Percentiles rank a stretch among this genome's conserved stretches.
Conservation (phyloP, 2,329 filamentous ascomycete genomes). For the Penicillium sp. region DNA sequence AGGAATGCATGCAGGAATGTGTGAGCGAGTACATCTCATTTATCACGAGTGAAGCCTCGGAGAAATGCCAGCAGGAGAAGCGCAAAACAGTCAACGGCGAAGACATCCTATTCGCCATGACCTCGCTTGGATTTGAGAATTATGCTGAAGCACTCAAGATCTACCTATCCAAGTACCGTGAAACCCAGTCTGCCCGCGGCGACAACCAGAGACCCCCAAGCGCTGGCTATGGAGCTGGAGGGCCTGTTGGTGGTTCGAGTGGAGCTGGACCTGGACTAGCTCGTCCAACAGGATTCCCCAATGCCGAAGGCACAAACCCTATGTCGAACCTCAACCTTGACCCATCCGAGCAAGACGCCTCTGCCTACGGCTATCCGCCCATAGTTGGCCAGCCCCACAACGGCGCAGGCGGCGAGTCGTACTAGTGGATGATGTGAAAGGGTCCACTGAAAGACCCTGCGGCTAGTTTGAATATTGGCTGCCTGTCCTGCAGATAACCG, state of each 20-base stretch:
- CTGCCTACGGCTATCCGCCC: conserved; percentile 46
- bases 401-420: conserved; percentile 46
- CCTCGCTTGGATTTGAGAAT: conserved; percentile 96
- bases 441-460: neutral
- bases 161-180: conserved; percentile 94
- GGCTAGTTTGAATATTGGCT: neutral
- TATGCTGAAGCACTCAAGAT: conserved; percentile 98
- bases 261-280: conserved; percentile 20
- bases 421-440: conserved; percentile 24
- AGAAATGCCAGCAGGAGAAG: conserved; percentile 99
- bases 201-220: conserved; percentile 59
- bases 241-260: conserved; percentile 34
- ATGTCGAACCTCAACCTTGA: conserved; percentile 46
- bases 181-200: conserved; percentile 78
- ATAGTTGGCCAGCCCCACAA: conserved; percentile 49
- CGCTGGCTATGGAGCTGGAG: conserved; percentile 45
- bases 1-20: conserved; percentile 99
- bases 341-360: conserved; percentile 45
- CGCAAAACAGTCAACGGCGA: conserved; percentile 98
- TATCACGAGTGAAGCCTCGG: conserved; percentile 98
- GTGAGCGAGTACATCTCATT: conserved; percentile 99
- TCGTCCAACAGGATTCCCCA: conserved; percentile 37
- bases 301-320: conserved; percentile 43
- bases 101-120: conserved; percentile 98
- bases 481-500: neutral